Conservation (phyloP, 768 basidiomycete species). For the Kwoniella newhampshirensis region DNA sequence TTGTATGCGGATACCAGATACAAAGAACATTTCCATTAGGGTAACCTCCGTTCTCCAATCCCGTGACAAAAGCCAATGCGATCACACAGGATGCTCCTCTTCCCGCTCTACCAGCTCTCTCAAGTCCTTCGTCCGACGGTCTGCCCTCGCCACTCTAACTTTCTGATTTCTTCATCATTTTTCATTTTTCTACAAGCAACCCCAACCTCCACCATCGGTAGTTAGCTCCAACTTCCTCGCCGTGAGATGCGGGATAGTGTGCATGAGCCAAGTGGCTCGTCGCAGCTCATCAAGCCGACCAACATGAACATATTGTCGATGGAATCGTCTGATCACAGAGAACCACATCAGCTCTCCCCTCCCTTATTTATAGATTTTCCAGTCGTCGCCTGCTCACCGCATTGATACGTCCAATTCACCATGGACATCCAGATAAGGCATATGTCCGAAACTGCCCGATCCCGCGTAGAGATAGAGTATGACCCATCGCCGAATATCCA, state of each 20-base stretch:
- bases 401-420: constrained; percentile 90
- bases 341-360: constrained; percentile 6
- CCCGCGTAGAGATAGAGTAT: constrained; percentile 82
- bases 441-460: constrained; percentile 81
- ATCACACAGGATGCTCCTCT: too few species aligned
- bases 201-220: constrained; percentile 91
- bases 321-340: constrained; percentile 66
- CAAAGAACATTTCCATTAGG: too few species aligned
- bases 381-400: constrained; percentile 60
- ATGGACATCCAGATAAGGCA: constrained; percentile 90
- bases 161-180: too few species aligned
- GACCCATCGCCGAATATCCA: constrained; percentile 88
- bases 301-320: constrained; percentile 80
- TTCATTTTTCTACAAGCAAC: constrained; percentile 77
- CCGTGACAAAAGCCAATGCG: too few species aligned
- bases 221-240: constrained; percentile 84
- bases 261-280: constrained; percentile 77
- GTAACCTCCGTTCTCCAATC: too few species aligned
- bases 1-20: too few species aligned
- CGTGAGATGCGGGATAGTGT: constrained; percentile 83
- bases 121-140: too few species aligned
- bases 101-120: too few species aligned
- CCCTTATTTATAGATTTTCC: background rate
- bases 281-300: constrained; percentile 88
- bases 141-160: too few species aligned